Evolutionary conservation across 129 eudicot species (phyloP).

Genomic region (Escallonia herrerae): DNA sequence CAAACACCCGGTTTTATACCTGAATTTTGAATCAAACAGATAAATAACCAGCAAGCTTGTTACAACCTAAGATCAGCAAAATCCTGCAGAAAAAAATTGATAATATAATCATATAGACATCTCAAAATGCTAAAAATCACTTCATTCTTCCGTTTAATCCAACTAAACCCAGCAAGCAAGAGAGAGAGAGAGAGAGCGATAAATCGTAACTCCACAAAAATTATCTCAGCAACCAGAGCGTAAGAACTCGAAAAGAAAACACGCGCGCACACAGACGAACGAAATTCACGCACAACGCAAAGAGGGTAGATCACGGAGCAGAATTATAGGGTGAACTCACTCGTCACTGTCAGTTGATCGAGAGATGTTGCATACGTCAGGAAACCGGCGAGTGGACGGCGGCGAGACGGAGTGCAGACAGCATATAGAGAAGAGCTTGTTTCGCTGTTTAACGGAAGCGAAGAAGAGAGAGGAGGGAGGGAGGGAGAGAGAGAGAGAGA

Average conservation of each 20-base stretch:
- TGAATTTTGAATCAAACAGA: neutral
- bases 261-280: neutral
- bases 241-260: neutral
- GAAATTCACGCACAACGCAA: slow-evolving; percentile 12
- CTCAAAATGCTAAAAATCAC: no score
- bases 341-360: slow-evolving; percentile 1
- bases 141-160: neutral
- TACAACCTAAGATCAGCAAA: slow-evolving; percentile 17
- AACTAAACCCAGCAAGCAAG: neutral
- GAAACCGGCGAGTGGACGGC: slow-evolving; percentile 12
- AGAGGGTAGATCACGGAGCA: neutral
- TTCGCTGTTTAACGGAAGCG: slow-evolving; percentile 12
- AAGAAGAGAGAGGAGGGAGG: neutral
- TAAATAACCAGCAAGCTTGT: neutral
- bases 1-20: neutral
- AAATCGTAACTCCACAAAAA: neutral
- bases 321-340: neutral
- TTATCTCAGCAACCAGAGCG: neutral
- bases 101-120: neutral
- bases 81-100: slow-evolving; percentile 3
- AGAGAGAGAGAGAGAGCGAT: neutral
- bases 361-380: slow-evolving; percentile 2
- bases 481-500: slow-evolving; percentile 15
- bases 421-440: neutral
- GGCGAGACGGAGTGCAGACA: neutral